Base-by-base conservation (phyloP, 768 basidiomycete species). In the Sporobolomyces pararoseus region DNA sequence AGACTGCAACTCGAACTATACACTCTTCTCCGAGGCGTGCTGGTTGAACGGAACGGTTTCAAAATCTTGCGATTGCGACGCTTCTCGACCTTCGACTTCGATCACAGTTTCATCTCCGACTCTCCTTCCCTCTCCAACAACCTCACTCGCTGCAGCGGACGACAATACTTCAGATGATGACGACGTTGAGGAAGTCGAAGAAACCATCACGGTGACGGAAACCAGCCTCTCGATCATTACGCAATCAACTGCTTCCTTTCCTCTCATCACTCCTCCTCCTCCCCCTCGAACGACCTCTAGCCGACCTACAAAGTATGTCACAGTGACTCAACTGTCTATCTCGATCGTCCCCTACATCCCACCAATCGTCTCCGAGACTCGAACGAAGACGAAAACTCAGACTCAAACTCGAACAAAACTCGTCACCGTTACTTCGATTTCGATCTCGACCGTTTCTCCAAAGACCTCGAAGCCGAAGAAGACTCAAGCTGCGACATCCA, bases 1-100 rank as follows among this genome's bases (percentile, higher is more conserved):
- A 63, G 68, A 32, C 19, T 63, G 62, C 63, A 60, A 64, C 50
- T 4, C 37, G 10, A 51, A 57, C 34, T 64, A 64, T 29, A 42
- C 35, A 13, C 23, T 44, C 6, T 49, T 42, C 25, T 49, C 46
- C 21, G 59, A 35, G n/a, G 46, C 59, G 19, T 61, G 59, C n/a
- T 61, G 59, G 59, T 29, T 61, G 16, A 61, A 61, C 46, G 59
- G 59, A 31, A 61, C 59, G 10, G 44, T 61, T 16, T 25, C 59
- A 21, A 32, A 31, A 2, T 19, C 31, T 34, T 61, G 59, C 46
- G 29, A 61, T 32, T 61, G 59, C 46, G 42, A 29, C 42, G 12
- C 39, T 29, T 34, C 59, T 23, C 46, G 44, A 2, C 25, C 59
- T 6, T 46, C 58, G 25, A 25, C 39, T 25, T 27, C 19, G 4